These are phyloP conservation scores for Talaromyces proteolyticus DNA, from an alignment of 495 filamentous ascomycete genomes.

Conservation along the genomic window DNA sequence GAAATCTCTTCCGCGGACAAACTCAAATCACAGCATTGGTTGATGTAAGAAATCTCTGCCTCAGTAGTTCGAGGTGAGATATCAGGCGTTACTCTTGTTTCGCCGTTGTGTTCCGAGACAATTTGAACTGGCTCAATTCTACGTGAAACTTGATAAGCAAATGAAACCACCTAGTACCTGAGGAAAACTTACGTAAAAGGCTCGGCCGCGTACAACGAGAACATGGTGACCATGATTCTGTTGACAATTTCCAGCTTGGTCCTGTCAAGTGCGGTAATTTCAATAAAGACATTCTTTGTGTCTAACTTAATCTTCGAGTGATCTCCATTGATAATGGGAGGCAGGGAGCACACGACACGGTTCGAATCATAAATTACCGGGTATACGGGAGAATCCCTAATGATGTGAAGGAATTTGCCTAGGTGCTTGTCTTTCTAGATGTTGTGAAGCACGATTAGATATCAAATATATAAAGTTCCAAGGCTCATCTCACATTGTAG, in stretches of 20 bases:
- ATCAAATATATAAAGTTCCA: not conserved
- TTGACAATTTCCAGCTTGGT: slow-evolving; percentile 96
- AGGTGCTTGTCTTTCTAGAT: slow-evolving; percentile 73
- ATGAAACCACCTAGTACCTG: not conserved
- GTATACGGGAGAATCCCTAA: slow-evolving; percentile 88
- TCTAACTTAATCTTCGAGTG: slow-evolving; percentile 90
- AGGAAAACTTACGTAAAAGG: slow-evolving; percentile 60
- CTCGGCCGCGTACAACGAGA: slow-evolving; percentile 84
- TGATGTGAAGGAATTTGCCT: slow-evolving; percentile 81
- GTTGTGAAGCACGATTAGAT: not conserved
- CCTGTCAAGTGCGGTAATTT: slow-evolving; percentile 93
- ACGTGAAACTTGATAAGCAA: slow-evolving; percentile 4
- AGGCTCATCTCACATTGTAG: slow-evolving; percentile 58
- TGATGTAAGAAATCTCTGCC: slow-evolving; percentile 87
- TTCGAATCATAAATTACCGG: slow-evolving; percentile 95
- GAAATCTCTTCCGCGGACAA: slow-evolving; percentile 67
- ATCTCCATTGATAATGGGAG: slow-evolving; percentile 96
- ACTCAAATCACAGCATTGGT: slow-evolving; percentile 78
- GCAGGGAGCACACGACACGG: slow-evolving; percentile 81
- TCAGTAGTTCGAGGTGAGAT: slow-evolving; percentile 67
- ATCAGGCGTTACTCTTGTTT: slow-evolving; percentile 74
- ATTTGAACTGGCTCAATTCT: slow-evolving; percentile 87
- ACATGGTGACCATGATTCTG: slow-evolving; percentile 95
- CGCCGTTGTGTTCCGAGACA: slow-evolving; percentile 81
- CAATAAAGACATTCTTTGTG: slow-evolving; percentile 91